Conservation (phyloP, 2,329 filamentous ascomycete genomes). For the Venturia carpophila region DNA sequence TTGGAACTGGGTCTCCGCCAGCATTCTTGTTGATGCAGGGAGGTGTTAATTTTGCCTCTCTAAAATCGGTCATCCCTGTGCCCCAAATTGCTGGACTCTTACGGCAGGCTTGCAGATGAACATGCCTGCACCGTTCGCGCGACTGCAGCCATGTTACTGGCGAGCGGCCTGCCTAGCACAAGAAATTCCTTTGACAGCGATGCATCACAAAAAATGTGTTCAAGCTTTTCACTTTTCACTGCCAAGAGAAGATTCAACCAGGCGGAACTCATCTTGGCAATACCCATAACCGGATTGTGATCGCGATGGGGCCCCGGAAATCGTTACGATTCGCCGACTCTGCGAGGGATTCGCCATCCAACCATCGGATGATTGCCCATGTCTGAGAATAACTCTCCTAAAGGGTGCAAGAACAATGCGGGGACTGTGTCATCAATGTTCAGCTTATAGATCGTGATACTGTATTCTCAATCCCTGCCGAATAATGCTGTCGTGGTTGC, state of each 20-base stretch:
- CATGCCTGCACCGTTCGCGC: slow-evolving; percentile 1
- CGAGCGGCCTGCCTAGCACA: neutral
- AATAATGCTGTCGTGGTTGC: neutral
- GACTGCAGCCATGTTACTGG: neutral
- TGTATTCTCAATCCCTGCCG: neutral
- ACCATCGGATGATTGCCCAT: neutral
- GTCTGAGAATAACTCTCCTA: neutral
- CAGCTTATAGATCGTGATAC: neutral
- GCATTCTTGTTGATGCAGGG: neutral
- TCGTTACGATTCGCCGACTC: neutral
- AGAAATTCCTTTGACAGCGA: neutral
- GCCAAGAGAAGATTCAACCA: neutral
- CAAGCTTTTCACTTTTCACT: neutral
- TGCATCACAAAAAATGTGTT: slow-evolving; percentile 3
- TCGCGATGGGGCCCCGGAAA: neutral
- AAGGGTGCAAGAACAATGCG: neutral
- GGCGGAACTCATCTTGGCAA: neutral
- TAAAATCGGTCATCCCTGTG: slow-evolving; percentile 6
- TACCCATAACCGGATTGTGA: neutral
- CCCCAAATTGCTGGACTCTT: slow-evolving; percentile 8
- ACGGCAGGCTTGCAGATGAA: slow-evolving; percentile 3
- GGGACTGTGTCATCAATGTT: neutral
- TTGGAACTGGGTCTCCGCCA: neutral
- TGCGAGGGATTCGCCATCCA: neutral
- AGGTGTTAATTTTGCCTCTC: slow-evolving; percentile 3